phyloP scores from a whole-genome alignment of 495 filamentous ascomycete genomes.

The Aspergillus saccharolyticus region DNA sequence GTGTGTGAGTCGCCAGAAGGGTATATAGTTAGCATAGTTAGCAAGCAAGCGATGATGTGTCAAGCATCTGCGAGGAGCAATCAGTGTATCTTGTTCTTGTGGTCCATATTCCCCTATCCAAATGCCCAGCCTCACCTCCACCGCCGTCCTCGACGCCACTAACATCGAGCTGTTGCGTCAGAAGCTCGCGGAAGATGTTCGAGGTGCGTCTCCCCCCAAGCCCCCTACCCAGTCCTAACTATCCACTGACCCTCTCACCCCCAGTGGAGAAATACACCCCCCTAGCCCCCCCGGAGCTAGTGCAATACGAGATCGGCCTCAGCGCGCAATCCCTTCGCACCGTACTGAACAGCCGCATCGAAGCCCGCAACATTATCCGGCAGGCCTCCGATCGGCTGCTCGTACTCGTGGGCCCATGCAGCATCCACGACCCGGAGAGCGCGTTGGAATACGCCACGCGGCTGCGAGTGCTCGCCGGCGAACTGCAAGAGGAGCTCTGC shows the following conservation, averaged over 20 bases:
- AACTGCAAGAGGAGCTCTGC: slow-evolving; percentile 67
- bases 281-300: slow-evolving; percentile 11
- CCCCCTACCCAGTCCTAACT: too few species aligned
- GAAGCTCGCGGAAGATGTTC: slow-evolving; percentile 17
- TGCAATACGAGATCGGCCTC: slow-evolving; percentile 16
- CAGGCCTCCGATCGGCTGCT: slow-evolving; percentile 66
- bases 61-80: background rate
- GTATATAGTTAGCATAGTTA: too few species aligned
- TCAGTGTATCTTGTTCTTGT: background rate
- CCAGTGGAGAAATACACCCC: slow-evolving; percentile 14
- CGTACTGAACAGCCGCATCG: slow-evolving; percentile 70
- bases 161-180: slow-evolving; percentile 15
- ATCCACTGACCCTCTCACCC: background rate
- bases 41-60: background rate
- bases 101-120: background rate
- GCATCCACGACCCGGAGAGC: slow-evolving; percentile 76
- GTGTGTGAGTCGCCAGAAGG: background rate
- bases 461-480: slow-evolving; percentile 62
- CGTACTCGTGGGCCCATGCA: slow-evolving; percentile 84
- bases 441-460: slow-evolving; percentile 73
- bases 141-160: slow-evolving; percentile 8
- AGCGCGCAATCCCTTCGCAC: slow-evolving; percentile 26
- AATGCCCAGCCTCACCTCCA: slow-evolving; percentile 12
- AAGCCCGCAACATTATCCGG: slow-evolving; percentile 68
- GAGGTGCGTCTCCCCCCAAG: slow-evolving; percentile 7